A percentile compares a stretch with the other conserved stretches of the same genome.
These are phyloP conservation scores for Neonectria neomacrospora DNA, from an alignment of 2,329 filamentous ascomycete species.

Conservation along the genomic window DNA sequence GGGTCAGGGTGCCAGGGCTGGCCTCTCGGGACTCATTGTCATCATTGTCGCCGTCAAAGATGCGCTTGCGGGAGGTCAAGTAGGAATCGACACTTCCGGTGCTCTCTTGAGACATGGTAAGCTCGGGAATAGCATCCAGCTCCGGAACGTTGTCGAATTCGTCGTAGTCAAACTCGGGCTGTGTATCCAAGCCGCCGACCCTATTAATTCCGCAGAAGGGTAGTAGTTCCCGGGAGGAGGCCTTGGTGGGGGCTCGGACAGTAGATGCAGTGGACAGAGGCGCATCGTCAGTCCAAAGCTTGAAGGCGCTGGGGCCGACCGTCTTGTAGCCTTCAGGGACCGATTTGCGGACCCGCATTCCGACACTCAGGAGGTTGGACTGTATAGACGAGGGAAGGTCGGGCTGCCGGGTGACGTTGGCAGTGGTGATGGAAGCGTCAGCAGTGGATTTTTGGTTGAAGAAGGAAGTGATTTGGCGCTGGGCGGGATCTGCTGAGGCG, in stretches of 20 bases:
- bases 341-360: conserved; percentile 93
- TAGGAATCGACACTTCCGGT: conserved; percentile 50
- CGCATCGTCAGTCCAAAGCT: conserved; percentile 59
- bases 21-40: conserved; percentile 48
- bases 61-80: conserved; percentile 58
- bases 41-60: conserved; percentile 57
- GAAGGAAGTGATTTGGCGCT: conserved; percentile 73
- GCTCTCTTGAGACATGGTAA: conserved; percentile 68
- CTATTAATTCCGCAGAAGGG: conserved; percentile 87
- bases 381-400: conserved; percentile 74
- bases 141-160: conserved; percentile 46
- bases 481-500: conserved; percentile 65
- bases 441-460: conserved; percentile 57
- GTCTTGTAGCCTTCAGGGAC: conserved; percentile 96
- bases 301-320: conserved; percentile 58
- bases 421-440: conserved; percentile 45
- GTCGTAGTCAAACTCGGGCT: conserved; percentile 56
- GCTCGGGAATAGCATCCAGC: conserved; percentile 56
- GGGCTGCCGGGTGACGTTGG: conserved; percentile 51
- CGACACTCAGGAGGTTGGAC: conserved; percentile 86
- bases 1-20: conserved; percentile 53
- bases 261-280: conserved; percentile 28
- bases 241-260: conserved; percentile 37
- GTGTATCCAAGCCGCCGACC: conserved; percentile 73
- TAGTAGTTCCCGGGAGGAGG: conserved; percentile 69